Conservation (phyloP, 2,329 filamentous ascomycete species). For the Tolypocladium nubicola region DNA sequence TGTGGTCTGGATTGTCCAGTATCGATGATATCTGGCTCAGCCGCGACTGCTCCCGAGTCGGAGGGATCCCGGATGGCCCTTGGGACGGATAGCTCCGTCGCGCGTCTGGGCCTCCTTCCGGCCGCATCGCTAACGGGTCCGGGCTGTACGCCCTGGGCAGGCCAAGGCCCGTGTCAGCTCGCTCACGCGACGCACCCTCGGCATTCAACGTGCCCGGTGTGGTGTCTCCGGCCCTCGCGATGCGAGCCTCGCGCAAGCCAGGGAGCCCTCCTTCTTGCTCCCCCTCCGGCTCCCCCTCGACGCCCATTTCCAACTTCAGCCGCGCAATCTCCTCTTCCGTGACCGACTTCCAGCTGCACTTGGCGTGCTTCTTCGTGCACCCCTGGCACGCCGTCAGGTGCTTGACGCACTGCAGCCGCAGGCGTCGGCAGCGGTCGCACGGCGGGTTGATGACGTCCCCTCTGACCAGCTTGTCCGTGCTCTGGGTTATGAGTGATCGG, state of each 20-base stretch:
- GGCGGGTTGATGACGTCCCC: conserved; percentile 71
- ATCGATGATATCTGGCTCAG: conserved; percentile 25
- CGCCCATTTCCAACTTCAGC: conserved; percentile 17
- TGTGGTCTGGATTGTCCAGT: conserved; percentile 3
- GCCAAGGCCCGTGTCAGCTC: conserved; percentile 5
- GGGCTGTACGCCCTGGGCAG: conserved; percentile 5
- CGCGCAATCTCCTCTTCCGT: conserved; percentile 52
- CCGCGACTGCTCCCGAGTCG: conserved; percentile 13
- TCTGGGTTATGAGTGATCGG: conserved; percentile 53
- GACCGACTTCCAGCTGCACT: conserved; percentile 78
- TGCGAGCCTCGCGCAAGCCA: neutral
- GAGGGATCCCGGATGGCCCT: neutral
- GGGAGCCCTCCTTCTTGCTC: conserved; percentile 8
- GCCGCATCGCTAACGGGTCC: conserved; percentile 3
- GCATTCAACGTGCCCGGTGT: neutral
- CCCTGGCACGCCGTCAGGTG: conserved; percentile 78
- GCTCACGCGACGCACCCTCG: conserved; percentile 3
- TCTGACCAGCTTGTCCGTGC: conserved; percentile 64
- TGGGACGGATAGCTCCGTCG: neutral
- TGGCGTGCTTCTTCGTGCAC: conserved; percentile 84
- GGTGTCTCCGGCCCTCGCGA: neutral
- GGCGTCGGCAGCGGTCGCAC: conserved; percentile 70
- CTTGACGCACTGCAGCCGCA: conserved; percentile 75
- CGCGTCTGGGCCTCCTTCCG: neutral
- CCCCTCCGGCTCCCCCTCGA: neutral